phyloP scores from a whole-genome alignment of 805 yeast species.

The Isabelozyma rhagii region DNA sequence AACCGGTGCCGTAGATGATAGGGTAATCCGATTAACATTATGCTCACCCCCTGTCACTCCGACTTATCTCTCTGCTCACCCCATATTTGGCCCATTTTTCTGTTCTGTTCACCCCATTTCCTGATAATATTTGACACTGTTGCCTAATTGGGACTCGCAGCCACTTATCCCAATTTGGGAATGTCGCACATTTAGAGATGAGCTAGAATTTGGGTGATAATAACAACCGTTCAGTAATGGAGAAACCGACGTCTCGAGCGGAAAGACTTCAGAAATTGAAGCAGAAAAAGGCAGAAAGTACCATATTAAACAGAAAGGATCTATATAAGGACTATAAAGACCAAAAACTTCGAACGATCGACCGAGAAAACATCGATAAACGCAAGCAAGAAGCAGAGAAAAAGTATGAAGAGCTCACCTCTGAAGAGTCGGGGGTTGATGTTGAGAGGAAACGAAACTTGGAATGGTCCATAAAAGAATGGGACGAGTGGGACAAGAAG shows the following conservation, averaged over 20 bases:
- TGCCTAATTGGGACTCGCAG: neutral
- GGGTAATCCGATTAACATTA: too few species aligned
- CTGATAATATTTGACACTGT: too few species aligned
- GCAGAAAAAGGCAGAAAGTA: constrained; percentile 13
- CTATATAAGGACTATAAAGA: constrained; percentile 12
- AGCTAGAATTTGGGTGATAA: neutral
- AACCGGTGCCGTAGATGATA: too few species aligned
- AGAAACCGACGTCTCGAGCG: neutral
- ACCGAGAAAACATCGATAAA: constrained; percentile 8
- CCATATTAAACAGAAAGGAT: constrained; percentile 13
- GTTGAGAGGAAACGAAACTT: constrained; percentile 39
- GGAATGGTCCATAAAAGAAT: constrained; percentile 58
- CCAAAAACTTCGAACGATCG: constrained; percentile 10
- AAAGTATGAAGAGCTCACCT: constrained; percentile 34
- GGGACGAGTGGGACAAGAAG: constrained; percentile 58
- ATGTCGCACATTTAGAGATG: neutral
- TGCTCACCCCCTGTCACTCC: too few species aligned
- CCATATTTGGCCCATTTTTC: too few species aligned
- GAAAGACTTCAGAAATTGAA: constrained; percentile 11
- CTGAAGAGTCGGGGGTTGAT: constrained; percentile 35
- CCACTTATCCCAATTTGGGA: neutral
- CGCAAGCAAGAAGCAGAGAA: constrained; percentile 30
- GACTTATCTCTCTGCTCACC: too few species aligned
- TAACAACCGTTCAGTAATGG: too few species aligned
- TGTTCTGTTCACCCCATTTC: too few species aligned